Percentiles rank a stretch among this genome's conserved stretches.
phyloP scores from a whole-genome alignment of 1,284 basidiomycete genomes.

The Retiboletus flavoniger region DNA sequence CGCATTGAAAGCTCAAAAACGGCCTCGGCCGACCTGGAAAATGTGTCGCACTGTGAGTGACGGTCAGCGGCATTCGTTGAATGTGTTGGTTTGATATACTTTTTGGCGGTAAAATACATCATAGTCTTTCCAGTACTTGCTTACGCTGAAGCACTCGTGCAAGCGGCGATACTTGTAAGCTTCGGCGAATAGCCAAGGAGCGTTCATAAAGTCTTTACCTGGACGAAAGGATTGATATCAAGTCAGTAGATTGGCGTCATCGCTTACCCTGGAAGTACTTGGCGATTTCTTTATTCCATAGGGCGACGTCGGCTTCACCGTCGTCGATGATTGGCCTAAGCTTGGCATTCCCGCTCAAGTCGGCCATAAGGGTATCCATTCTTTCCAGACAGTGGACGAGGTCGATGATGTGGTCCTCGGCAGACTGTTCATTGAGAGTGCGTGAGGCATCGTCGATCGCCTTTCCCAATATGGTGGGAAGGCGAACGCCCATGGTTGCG shows the following conservation, averaged over 20 bases:
- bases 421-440: constrained; percentile 85
- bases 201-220: constrained; percentile 96
- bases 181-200: constrained; percentile 94
- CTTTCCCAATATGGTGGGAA: constrained; percentile 95
- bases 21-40: constrained; percentile 88
- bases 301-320: constrained; percentile 88
- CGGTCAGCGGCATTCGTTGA: constrained; percentile 2
- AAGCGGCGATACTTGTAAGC: constrained; percentile 97
- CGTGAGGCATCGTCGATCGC: constrained; percentile 91
- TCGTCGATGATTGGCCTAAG: constrained; percentile 89
- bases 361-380: constrained; percentile 81
- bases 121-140: constrained; percentile 89
- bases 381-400: constrained; percentile 85
- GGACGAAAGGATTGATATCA: constrained; percentile 3
- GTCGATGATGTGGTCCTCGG: constrained; percentile 86
- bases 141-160: constrained; percentile 93
- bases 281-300: constrained; percentile 97
- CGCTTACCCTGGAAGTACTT: constrained; percentile 84
- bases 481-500: constrained; percentile 89
- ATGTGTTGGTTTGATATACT: constrained; percentile 37
- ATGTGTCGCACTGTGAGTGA: constrained; percentile 80
- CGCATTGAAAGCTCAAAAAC: constrained; percentile 95
- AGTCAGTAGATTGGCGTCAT: background rate
- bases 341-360: constrained; percentile 78
- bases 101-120: constrained; percentile 93